phyloP scores from a whole-genome alignment of 2,329 filamentous ascomycete genomes.

The Exophiala oligosperma region DNA sequence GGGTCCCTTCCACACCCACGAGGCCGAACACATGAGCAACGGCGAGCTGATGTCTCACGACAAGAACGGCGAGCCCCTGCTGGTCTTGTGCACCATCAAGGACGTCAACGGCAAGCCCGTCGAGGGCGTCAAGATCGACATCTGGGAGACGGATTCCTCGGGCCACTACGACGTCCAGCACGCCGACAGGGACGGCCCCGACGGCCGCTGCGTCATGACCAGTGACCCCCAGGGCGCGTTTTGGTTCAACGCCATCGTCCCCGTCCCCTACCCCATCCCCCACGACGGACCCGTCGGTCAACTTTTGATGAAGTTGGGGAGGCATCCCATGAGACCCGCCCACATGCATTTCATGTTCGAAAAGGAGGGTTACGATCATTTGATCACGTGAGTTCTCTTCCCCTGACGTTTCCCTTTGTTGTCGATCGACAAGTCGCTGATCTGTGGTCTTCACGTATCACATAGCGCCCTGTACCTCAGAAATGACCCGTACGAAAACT shows the following conservation, averaged over 20 bases:
- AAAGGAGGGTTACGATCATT: slow-evolving; percentile 72
- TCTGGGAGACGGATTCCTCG: slow-evolving; percentile 82
- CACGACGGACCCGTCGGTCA: slow-evolving; percentile 80
- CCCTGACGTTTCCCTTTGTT: background rate
- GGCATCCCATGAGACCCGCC: slow-evolving; percentile 75
- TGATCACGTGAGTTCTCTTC: slow-evolving; percentile 69
- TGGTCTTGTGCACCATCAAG: slow-evolving; percentile 71
- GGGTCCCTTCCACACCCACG: slow-evolving; percentile 81
- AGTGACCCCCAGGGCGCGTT: slow-evolving; percentile 72
- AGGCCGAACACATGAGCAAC: slow-evolving; percentile 57
- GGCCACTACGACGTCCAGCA: slow-evolving; percentile 84
- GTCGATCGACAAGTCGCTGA: background rate
- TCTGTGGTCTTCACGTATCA: background rate
- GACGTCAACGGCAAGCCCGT: slow-evolving; percentile 66
- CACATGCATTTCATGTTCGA: slow-evolving; percentile 91
- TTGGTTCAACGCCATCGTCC: slow-evolving; percentile 82
- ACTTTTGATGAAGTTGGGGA: slow-evolving; percentile 62
- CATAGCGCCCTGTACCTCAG: slow-evolving; percentile 33
- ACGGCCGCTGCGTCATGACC: slow-evolving; percentile 70
- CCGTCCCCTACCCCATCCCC: slow-evolving; percentile 82
- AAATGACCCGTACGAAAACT: slow-evolving; percentile 33
- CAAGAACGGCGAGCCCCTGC: slow-evolving; percentile 65
- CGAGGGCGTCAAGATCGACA: slow-evolving; percentile 68
- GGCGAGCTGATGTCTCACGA: slow-evolving; percentile 68
- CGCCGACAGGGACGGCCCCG: slow-evolving; percentile 61